These are phyloP conservation scores for Podosphaera leucotricha DNA, from an alignment of 2,329 filamentous ascomycete genomes.

Conservation along the genomic window DNA sequence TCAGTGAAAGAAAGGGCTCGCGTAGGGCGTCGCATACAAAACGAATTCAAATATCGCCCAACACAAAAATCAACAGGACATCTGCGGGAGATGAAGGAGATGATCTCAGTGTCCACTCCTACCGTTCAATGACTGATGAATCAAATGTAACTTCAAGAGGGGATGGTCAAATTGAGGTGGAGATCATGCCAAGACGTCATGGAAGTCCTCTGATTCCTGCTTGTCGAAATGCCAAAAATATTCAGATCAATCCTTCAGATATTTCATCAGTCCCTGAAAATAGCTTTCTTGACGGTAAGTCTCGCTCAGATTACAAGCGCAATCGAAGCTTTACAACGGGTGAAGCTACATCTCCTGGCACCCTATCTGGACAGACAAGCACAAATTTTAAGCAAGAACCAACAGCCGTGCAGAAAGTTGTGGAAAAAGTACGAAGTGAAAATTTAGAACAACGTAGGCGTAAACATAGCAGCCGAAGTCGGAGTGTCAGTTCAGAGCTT, in stretches of 20 bases:
- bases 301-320: conserved; percentile 12
- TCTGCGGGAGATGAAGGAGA: conserved; percentile 27
- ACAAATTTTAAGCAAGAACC: conserved; percentile 42
- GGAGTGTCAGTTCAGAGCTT: conserved; percentile 23
- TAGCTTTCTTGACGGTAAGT: conserved; percentile 35
- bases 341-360: conserved; percentile 15
- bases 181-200: conserved; percentile 42
- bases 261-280: conserved; percentile 65
- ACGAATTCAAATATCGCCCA: conserved; percentile 37
- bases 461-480: conserved; percentile 22
- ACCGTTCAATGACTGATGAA: conserved; percentile 56
- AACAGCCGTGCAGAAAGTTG: conserved; percentile 38
- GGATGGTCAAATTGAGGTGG: conserved; percentile 60
- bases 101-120: conserved; percentile 44
- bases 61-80: conserved; percentile 20
- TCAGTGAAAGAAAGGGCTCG: conserved; percentile 55
- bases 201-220: conserved; percentile 41
- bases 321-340: conserved; percentile 13
- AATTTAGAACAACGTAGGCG: conserved; percentile 22
- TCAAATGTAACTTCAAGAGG: conserved; percentile 47
- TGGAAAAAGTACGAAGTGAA: conserved; percentile 37
- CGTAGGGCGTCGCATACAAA: conserved; percentile 47
- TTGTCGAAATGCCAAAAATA: conserved; percentile 27
- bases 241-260: conserved; percentile 49
- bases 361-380: conserved; percentile 31